phyloP scores from a whole-genome alignment of 2,329 filamentous ascomycete genomes.

The Moelleriella libera region DNA sequence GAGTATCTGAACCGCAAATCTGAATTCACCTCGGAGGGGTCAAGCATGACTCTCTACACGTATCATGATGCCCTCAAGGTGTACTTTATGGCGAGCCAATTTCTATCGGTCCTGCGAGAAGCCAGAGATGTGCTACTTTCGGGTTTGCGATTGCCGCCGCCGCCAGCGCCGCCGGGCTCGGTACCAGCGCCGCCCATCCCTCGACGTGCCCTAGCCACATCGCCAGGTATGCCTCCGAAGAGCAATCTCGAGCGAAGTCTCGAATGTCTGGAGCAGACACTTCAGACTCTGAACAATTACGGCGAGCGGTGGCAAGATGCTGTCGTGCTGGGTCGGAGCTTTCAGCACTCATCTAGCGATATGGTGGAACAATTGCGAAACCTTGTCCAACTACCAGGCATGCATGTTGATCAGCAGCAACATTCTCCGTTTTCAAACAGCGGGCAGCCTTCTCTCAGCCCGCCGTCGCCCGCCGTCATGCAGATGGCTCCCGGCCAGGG shows the following conservation, averaged over 20 bases:
- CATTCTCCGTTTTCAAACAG: constrained; percentile 16
- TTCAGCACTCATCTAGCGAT: constrained; percentile 33
- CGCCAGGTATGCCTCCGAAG: constrained; percentile 17
- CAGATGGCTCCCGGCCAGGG: too few relatives aligned
- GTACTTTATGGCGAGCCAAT: constrained; percentile 58
- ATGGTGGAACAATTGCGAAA: constrained; percentile 27
- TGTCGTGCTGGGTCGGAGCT: constrained; percentile 35
- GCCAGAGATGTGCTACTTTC: constrained; percentile 42
- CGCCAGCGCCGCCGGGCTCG: constrained; percentile 29
- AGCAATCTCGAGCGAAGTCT: constrained; percentile 43
- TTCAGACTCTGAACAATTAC: constrained; percentile 38
- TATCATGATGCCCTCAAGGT: constrained; percentile 80
- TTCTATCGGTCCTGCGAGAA: constrained; percentile 45
- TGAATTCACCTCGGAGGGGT: constrained; percentile 45
- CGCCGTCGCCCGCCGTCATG: background rate
- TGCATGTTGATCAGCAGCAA: constrained; percentile 19
- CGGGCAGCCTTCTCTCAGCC: background rate
- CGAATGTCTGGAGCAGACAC: constrained; percentile 37
- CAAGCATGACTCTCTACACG: constrained; percentile 56
- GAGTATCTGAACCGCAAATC: constrained; percentile 68
- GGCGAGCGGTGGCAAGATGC: constrained; percentile 47
- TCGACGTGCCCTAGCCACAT: constrained; percentile 16
- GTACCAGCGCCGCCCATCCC: constrained; percentile 39
- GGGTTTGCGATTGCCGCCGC: constrained; percentile 29
- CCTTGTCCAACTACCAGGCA: constrained; percentile 19